These are phyloP conservation scores for Pythium phragmiticola DNA, from an alignment of 352 stramenopile genomes.

Conservation along the genomic window DNA sequence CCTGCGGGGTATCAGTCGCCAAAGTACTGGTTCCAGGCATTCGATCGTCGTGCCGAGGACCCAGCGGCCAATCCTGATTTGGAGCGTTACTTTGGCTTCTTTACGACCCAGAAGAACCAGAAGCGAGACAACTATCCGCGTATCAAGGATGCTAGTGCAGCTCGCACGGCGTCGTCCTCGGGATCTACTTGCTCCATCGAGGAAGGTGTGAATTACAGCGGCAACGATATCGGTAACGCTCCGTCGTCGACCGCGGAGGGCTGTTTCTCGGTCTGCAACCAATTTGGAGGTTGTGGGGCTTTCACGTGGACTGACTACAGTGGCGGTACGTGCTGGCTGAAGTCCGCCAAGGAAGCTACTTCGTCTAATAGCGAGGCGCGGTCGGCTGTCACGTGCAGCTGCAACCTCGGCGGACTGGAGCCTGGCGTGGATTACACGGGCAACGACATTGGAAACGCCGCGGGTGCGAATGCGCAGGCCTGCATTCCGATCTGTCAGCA, in stretches of 20 bases:
- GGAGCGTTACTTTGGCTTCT: constrained; percentile 38
- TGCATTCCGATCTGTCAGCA: constrained; percentile 15
- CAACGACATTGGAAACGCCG: constrained; percentile 11
- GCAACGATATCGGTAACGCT: too few relatives aligned
- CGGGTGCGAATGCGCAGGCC: not conserved
- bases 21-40: constrained; percentile 43
- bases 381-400: constrained; percentile 9
- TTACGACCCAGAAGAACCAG: constrained; percentile 19
- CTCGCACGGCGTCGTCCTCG: too few relatives aligned
- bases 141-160: not conserved
- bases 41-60: constrained; percentile 34
- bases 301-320: too few relatives aligned
- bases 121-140: constrained; percentile 26
- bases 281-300: too few relatives aligned
- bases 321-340: too few relatives aligned
- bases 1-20: constrained; percentile 14
- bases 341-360: too few relatives aligned
- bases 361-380: not conserved
- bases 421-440: constrained; percentile 9
- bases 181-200: too few relatives aligned
- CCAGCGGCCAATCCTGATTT: constrained; percentile 7
- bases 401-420: constrained; percentile 5
- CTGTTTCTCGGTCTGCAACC: too few relatives aligned
- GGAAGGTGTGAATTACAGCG: too few relatives aligned
- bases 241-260: too few relatives aligned